Percentiles rank a stretch among this genome's conserved stretches.
phyloP scores from a whole-genome alignment of 176 grass and related monocot species.

The Oryza glumipatula region DNA sequence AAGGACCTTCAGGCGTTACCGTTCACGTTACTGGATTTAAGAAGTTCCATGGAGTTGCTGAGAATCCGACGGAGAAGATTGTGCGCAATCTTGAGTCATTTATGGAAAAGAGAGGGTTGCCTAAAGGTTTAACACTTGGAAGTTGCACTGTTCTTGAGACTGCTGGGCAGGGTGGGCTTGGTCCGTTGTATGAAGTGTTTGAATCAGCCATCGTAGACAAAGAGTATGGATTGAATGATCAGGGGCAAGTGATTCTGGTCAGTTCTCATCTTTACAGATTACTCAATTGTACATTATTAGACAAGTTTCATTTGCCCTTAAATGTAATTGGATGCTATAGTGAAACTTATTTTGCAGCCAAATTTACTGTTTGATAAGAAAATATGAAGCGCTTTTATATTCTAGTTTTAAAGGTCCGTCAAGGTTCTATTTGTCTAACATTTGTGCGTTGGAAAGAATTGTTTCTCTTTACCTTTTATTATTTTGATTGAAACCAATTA shows the following conservation, averaged over 20 bases:
- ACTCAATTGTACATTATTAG: background rate
- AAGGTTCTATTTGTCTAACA: background rate
- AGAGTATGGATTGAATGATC: conserved; percentile 27
- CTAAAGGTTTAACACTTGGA: conserved; percentile 54
- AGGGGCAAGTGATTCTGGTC: conserved; percentile 64
- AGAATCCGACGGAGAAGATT: conserved; percentile 64
- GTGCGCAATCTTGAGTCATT: conserved; percentile 45
- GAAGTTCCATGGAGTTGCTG: conserved; percentile 63
- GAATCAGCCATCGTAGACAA: conserved; percentile 40
- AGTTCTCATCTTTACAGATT: conserved; percentile 22
- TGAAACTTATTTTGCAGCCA: background rate
- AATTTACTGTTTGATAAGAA: background rate
- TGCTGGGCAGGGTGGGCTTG: conserved; percentile 65
- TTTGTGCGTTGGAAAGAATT: background rate
- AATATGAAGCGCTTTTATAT: background rate
- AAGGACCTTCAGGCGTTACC: conserved; percentile 45
- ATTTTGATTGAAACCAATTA: background rate
- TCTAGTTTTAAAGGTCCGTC: background rate
- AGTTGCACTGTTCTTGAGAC: conserved; percentile 77
- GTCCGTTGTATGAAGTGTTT: conserved; percentile 56
- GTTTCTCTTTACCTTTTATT: background rate
- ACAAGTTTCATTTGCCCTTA: background rate
- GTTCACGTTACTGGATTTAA: conserved; percentile 65
- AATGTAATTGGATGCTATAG: background rate
- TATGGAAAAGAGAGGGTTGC: conserved; percentile 54